Conservation (phyloP, 352 stramenopile genomes). For the Thraustochytrium aureum region DNA sequence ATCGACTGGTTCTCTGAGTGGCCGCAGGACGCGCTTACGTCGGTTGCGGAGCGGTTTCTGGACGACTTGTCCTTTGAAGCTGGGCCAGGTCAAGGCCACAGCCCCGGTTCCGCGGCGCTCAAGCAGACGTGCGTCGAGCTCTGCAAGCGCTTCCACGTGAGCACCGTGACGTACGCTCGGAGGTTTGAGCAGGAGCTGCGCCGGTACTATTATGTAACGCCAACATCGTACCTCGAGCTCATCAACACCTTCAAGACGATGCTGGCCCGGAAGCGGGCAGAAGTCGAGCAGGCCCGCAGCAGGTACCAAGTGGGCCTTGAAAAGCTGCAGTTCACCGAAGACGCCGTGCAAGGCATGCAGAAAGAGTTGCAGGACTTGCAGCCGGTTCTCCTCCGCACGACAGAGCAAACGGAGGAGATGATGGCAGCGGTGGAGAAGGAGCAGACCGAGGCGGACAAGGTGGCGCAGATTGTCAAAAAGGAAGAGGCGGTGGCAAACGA, state of each 20-base stretch:
- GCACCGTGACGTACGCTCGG: slow-evolving; percentile 76
- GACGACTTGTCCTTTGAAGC: slow-evolving; percentile 62
- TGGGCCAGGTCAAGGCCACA: background rate
- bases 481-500: slow-evolving; percentile 50
- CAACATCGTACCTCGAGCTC: slow-evolving; percentile 95
- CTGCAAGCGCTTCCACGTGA: slow-evolving; percentile 67
- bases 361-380: slow-evolving; percentile 87
- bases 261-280: slow-evolving; percentile 79
- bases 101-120: background rate
- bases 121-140: slow-evolving; percentile 42
- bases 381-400: slow-evolving; percentile 91
- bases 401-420: slow-evolving; percentile 83
- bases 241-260: slow-evolving; percentile 87
- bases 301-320: slow-evolving; percentile 83
- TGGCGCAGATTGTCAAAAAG: slow-evolving; percentile 68
- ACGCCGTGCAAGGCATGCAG: slow-evolving; percentile 90
- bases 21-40: slow-evolving; percentile 81
- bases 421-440: slow-evolving; percentile 66
- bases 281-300: slow-evolving; percentile 78
- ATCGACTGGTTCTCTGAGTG: slow-evolving; percentile 95
- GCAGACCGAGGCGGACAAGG: slow-evolving; percentile 46
- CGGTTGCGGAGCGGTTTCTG: slow-evolving; percentile 78
- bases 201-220: slow-evolving; percentile 94
- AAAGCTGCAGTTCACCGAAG: slow-evolving; percentile 88
- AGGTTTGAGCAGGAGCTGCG: slow-evolving; percentile 85